These are phyloP conservation scores for Phytophthora hybrid DNA, from an alignment of 352 stramenopile species.

Conservation along the genomic window DNA sequence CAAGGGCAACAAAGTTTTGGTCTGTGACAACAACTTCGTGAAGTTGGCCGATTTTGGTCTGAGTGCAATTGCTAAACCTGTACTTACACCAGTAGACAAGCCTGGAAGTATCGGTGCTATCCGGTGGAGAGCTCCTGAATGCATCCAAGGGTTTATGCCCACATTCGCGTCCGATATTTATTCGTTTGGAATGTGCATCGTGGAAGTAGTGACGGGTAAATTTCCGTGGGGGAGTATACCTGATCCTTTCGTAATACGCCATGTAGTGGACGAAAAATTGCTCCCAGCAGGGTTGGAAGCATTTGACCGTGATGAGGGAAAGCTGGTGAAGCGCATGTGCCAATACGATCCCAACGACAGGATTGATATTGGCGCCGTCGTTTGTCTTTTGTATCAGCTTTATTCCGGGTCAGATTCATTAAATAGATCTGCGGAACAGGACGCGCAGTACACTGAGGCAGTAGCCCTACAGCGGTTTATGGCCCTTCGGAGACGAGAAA, in stretches of 20 bases:
- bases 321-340: constrained; percentile 10
- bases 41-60: too few relatives aligned
- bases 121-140: too few relatives aligned
- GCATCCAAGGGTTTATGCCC: too few relatives aligned
- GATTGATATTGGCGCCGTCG: background rate
- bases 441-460: background rate
- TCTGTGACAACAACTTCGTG: too few relatives aligned
- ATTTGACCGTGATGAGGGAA: background rate
- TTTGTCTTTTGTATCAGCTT: background rate
- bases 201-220: constrained; percentile 5
- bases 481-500: background rate
- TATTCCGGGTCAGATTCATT: background rate
- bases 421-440: background rate
- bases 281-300: background rate
- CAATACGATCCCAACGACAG: background rate
- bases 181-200: constrained; percentile 15
- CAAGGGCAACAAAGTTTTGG: too few relatives aligned
- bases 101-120: too few relatives aligned
- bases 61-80: too few relatives aligned
- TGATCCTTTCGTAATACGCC: background rate
- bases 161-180: constrained; percentile 21
- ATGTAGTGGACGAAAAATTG: background rate
- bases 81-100: too few relatives aligned
- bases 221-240: background rate
- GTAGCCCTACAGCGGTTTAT: background rate